Evolutionary conservation across 2,329 filamentous ascomycete genomes (phyloP), one percentile per base, ranked within the genome.

Genomic region (Ceratocystis alfenasii): DNA sequence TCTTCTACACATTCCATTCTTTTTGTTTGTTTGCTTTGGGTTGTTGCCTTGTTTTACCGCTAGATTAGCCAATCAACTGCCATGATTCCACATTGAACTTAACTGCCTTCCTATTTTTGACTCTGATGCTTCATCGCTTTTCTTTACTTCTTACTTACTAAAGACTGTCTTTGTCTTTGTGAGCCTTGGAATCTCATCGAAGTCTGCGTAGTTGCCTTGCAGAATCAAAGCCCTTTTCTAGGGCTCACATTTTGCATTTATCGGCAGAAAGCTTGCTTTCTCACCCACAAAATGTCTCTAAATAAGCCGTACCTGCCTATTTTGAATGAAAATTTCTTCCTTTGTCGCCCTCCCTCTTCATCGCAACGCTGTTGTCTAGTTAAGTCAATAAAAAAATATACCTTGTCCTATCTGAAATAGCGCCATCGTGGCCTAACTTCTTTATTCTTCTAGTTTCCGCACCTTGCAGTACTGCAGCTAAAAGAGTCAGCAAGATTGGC

Each of bases 61-160:
- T 59, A 59, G 55, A 59, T 59, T 59, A 33, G 17, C 55, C 55
- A 20, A 59, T 59, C 55, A 59, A 59, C 33, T 30, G 33, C 33
- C 17, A 59, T 36, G 55, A 36, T 59, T 59, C 28, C 15, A 30
- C 15, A 36, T 20, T n/a, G 55, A 20, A 30, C 28, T n/a, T 36
- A 7, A 4, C 55, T 20, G 7, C 30, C 6, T 59, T 36, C 12
- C 55, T 20, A 30, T 59, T 36, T 15, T 7, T 36, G 28, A 22
- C 55, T 36, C 12, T 20, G 7, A 10, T 25, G 25, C 55, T n/a
- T 33, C 10, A 8, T 59, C 7, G 25, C 22, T 59, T 8, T n/a
- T n/a, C 12, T 2, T 10, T 12, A n/a, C 28, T 7, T 5, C 15
- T 5, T 25, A 3, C 8, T 59, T 33, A 5, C 28, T 12, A 5